Percentiles rank a stretch among this genome's conserved stretches.
Evolutionary conservation across 352 stramenopile species (phyloP).

Genomic region (Aphanomyces cochlioides): DNA sequence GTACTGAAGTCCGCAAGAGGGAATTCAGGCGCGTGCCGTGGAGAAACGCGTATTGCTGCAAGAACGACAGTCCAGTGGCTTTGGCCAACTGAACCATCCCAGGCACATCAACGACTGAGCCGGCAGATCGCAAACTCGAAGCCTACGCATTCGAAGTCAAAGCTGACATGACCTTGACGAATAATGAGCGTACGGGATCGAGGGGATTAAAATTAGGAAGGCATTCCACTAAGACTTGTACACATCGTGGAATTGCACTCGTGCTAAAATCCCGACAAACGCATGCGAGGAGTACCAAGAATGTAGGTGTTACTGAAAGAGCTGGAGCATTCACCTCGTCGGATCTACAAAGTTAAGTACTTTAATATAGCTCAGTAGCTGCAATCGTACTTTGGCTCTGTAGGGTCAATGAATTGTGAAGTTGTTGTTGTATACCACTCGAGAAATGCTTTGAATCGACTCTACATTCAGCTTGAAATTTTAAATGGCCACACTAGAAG

Average conservation of each 20-base stretch:
- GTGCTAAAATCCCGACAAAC: constrained; percentile 60
- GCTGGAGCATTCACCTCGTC: constrained; percentile 47
- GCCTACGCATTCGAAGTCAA: constrained; percentile 3
- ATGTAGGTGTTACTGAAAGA: constrained; percentile 59
- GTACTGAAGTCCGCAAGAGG: constrained; percentile 43
- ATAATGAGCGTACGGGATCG: constrained; percentile 4
- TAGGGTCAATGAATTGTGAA: constrained; percentile 66
- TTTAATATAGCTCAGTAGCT: neutral
- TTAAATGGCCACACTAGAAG: neutral
- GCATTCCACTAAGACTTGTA: constrained; percentile 67
- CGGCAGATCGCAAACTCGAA: constrained; percentile 26
- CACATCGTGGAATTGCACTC: constrained; percentile 64
- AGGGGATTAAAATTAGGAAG: constrained; percentile 38
- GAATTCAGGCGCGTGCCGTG: constrained; percentile 59
- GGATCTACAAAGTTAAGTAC: constrained; percentile 27
- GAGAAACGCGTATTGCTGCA: constrained; percentile 55
- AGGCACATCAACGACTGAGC: constrained; percentile 45
- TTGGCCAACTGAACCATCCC: constrained; percentile 76
- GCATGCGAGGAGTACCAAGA: constrained; percentile 66
- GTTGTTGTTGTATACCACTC: constrained; percentile 72
- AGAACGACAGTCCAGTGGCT: constrained; percentile 51
- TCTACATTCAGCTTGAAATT: constrained; percentile 33
- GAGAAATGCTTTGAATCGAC: constrained; percentile 74
- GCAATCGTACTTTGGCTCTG: constrained; percentile 46
- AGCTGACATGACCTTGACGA: neutral